Percentiles rank a stretch among this genome's conserved stretches.
phyloP scores from a whole-genome alignment of 2,329 filamentous ascomycete genomes.

The Aspergillus sp. region DNA sequence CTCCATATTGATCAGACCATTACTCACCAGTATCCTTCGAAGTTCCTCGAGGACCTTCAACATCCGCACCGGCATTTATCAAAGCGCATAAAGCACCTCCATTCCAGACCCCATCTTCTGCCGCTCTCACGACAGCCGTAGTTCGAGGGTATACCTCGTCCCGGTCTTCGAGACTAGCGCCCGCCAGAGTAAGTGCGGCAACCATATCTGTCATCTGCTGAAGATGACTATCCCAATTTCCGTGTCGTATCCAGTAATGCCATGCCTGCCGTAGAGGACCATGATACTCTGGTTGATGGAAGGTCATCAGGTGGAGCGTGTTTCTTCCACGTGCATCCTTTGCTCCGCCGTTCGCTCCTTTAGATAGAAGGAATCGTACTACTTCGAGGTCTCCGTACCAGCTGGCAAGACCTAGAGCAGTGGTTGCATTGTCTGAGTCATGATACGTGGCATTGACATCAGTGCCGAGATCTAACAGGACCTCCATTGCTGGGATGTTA shows the following conservation, averaged over 20 bases:
- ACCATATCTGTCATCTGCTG: slow-evolving; percentile 18
- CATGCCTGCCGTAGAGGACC: slow-evolving; percentile 28
- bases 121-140: slow-evolving; percentile 27
- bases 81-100: slow-evolving; percentile 27
- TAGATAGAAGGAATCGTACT: slow-evolving; percentile 21
- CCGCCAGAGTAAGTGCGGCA: neutral
- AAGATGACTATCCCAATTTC: slow-evolving; percentile 27
- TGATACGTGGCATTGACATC: slow-evolving; percentile 28
- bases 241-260: slow-evolving; percentile 36
- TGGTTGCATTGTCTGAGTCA: slow-evolving; percentile 23
- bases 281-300: slow-evolving; percentile 27
- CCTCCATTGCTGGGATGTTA: slow-evolving; percentile 22
- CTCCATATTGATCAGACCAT: rapidly evolving
- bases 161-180: slow-evolving; percentile 20
- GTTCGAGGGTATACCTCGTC: slow-evolving; percentile 18
- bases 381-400: slow-evolving; percentile 27
- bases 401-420: slow-evolving; percentile 25
- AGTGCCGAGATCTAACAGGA: slow-evolving; percentile 26
- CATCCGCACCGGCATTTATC: slow-evolving; percentile 23
- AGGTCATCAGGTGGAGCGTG: slow-evolving; percentile 26
- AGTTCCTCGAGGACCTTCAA: slow-evolving; percentile 14
- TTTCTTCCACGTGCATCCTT: slow-evolving; percentile 26
- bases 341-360: slow-evolving; percentile 25
- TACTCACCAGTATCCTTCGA: slow-evolving; percentile 19
- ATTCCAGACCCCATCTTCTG: slow-evolving; percentile 27